These are phyloP conservation scores for Rubus parviflorus DNA, from an alignment of 306 rosid genomes.

Conservation along the genomic window DNA sequence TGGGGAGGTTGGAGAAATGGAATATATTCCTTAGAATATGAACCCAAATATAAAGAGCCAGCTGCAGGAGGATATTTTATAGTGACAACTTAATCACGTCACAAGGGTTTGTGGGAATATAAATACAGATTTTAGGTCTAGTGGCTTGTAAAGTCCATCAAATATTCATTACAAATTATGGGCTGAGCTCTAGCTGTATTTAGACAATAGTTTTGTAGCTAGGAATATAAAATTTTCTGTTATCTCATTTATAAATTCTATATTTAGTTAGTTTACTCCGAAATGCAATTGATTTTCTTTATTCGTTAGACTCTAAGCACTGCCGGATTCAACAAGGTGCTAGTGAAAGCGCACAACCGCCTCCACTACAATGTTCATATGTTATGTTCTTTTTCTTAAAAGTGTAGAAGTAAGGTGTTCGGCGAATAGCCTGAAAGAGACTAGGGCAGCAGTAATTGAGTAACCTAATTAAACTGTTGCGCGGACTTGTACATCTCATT, in stretches of 20 bases:
- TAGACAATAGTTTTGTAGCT: background rate
- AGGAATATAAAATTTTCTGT: too few relatives aligned
- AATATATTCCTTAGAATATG: background rate
- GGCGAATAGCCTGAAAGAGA: background rate
- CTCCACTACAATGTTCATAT: background rate
- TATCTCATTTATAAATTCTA: background rate
- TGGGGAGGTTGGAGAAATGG: background rate
- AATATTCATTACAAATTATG: background rate
- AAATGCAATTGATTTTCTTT: too few relatives aligned
- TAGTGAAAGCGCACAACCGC: background rate
- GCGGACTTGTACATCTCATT: background rate
- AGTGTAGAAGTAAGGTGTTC: background rate
- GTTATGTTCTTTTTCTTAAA: background rate
- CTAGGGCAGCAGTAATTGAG: background rate
- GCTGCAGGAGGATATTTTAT: background rate
- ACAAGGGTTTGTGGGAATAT: background rate
- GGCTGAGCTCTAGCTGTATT: background rate
- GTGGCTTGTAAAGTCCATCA: background rate
- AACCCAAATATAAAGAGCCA: background rate
- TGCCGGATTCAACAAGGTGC: too few relatives aligned
- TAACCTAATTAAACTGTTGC: background rate
- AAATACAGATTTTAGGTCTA: background rate
- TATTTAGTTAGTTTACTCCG: background rate
- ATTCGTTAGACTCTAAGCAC: too few relatives aligned
- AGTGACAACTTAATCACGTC: conserved; percentile 25